Base-by-base conservation (phyloP, 768 basidiomycete genomes). In the Xerocomellus amylosporus region DNA sequence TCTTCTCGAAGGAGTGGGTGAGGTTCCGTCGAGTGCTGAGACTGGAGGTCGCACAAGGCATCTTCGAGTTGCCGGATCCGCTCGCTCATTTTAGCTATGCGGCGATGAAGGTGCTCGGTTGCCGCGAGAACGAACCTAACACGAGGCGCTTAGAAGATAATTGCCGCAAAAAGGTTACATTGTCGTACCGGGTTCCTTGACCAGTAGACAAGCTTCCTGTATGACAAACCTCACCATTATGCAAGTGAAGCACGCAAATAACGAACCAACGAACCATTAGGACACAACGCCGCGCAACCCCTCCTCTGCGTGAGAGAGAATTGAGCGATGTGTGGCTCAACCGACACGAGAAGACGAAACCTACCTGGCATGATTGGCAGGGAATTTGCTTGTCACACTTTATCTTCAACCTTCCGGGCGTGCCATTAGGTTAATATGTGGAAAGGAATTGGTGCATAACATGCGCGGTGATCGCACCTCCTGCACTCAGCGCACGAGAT, bases 321-420 rank as follows among this genome's bases (percentile, higher is more conserved):
- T 17, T 53, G 28, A 20, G 49, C 14, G 17, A 58, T 10, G 31
- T 30, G 44, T 49, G 41, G 34, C 54, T 20, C 30, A 12, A 47
- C 34, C 8, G 42, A 49, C 22, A 30, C 26, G 34, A 20, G 36
- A 20, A 48, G 15, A 28, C 12, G 12, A 54, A 33, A 68, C 74
- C 39, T 65, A 84, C 86, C 75, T 83, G 82, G 66, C 87, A 88
- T 1, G 86, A 87, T 66, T 87, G 85, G 65, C 87, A 89, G 10
- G 88, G 88, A 50, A 88, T 85, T 59, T 86, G 80, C 75, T 88
- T 89, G 79, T 88, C 86, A 74, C 87, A 90, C 66, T 87, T 88
- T 68, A 90, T 88, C 77, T 89, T 85, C 61, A 90, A 75, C 61
- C 87, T 80, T 80, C n/a, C n/a, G 22, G 15, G 39, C 8, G 17